Percentiles rank a stretch among this genome's conserved stretches.
Conservation (phyloP, 2,329 filamentous ascomycete genomes). For the Calonectria leucothoes region DNA sequence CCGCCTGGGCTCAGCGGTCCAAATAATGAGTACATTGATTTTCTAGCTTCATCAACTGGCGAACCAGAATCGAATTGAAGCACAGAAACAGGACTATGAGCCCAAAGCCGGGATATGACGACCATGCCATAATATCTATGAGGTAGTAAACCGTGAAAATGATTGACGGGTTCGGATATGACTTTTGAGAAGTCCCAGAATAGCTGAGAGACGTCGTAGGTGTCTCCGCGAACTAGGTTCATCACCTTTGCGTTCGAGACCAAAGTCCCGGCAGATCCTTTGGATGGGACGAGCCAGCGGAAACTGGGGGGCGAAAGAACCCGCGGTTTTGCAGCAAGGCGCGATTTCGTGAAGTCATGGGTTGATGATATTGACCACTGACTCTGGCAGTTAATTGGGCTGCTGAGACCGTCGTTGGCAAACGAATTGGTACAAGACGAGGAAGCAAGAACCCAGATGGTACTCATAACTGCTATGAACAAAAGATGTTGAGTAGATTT, state of each 20-base stretch:
- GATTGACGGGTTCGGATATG: constrained; percentile 82
- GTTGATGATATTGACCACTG: too few species aligned
- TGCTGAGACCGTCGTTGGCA: too few species aligned
- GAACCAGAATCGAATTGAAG: constrained; percentile 76
- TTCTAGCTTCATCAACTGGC: constrained; percentile 75
- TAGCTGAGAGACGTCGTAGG: constrained; percentile 83
- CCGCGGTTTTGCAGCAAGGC: too few species aligned
- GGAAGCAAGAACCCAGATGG: too few species aligned
- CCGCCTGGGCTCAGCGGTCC: constrained; percentile 82
- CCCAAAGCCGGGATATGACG: constrained; percentile 79
- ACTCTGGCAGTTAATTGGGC: too few species aligned
- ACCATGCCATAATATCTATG: constrained; percentile 82
- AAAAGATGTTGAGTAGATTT: too few species aligned
- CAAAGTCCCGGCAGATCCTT: too few species aligned
- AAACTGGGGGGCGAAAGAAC: too few species aligned
- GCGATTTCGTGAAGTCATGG: too few species aligned
- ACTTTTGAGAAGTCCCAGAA: constrained; percentile 89
- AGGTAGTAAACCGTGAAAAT: constrained; percentile 73
- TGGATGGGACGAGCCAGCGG: too few species aligned
- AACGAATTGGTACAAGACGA: too few species aligned
- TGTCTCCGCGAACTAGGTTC: constrained; percentile 85
- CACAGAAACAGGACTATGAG: constrained; percentile 77
- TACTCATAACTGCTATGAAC: too few species aligned
- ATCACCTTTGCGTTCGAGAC: constrained; percentile 92
- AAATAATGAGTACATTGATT: constrained; percentile 77